Percentiles rank a stretch among this genome's conserved stretches.
phyloP scores from a whole-genome alignment of 768 basidiomycete genomes.

The Suillus subalutaceus region DNA sequence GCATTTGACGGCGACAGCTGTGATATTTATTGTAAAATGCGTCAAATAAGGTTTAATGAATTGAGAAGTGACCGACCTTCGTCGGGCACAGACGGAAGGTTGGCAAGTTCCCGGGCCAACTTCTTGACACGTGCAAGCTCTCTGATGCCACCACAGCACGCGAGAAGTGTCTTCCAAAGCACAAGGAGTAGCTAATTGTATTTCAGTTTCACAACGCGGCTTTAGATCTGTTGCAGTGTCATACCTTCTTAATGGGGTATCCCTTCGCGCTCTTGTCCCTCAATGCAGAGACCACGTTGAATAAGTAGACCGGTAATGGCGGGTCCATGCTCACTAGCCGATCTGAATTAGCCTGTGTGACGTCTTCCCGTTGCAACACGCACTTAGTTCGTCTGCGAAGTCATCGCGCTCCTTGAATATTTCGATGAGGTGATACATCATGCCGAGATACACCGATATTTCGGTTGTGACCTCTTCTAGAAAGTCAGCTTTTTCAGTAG shows the following conservation, averaged over 20 bases:
- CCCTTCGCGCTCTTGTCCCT: constrained; percentile 94
- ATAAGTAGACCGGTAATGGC: constrained; percentile 89
- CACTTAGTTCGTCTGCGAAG: constrained; percentile 96
- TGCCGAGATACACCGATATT: constrained; percentile 90
- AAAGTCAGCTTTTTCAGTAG: constrained; percentile 73
- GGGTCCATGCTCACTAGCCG: constrained; percentile 89
- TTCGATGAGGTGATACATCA: constrained; percentile 95
- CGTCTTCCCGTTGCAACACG: constrained; percentile 34
- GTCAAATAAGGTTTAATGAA: constrained; percentile 15
- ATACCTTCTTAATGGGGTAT: constrained; percentile 96
- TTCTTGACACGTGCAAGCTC: constrained; percentile 84
- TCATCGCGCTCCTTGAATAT: constrained; percentile 91
- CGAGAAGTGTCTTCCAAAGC: constrained; percentile 91
- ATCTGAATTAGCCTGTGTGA: constrained; percentile 13
- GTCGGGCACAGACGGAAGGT: constrained; percentile 59
- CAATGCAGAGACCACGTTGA: constrained; percentile 86
- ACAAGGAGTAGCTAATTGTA: constrained; percentile 77
- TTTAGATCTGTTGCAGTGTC: constrained; percentile 4
- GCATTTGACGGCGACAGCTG: constrained; percentile 78
- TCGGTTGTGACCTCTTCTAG: constrained; percentile 92
- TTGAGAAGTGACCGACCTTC: constrained; percentile 39
- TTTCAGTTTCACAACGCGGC: neutral
- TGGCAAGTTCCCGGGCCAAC: constrained; percentile 82
- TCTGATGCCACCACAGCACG: constrained; percentile 91
- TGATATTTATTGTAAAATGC: neutral